Evolutionary conservation across 176 grass and related monocot species (phyloP), one percentile per base, ranked within the genome.

Genomic region (Chloris gayana): DNA sequence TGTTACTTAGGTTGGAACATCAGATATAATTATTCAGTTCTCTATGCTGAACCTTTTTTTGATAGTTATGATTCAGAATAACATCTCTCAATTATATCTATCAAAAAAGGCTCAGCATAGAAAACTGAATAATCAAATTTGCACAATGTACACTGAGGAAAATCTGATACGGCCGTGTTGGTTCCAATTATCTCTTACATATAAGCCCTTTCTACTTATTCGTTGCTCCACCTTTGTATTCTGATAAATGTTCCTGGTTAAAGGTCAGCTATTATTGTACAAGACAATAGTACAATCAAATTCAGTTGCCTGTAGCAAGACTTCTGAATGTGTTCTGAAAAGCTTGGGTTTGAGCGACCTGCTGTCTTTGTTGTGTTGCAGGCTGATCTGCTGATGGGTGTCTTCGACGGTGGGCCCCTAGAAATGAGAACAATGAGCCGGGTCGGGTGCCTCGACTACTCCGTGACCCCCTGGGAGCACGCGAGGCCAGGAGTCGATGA

Each of bases 361-460:
- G 32, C 4, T 64, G 14, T 14, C 14, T 31, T 38, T 63, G 30
- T 54, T 70, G 17, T 60, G 39, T 70, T 38, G 65, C 75, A 91
- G 92, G 75, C 73, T 59, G 71, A 89, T 79, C 31, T 79, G 38
- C 65, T 94, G 56, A 80, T 94, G 80, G 89, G 91, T 37, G 64
- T 94, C 63, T 97, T 97, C 77, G 88, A 88, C n/a, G 95, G 91
- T 24, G 85, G 85, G 0, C 18, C 64, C 39, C 37, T 92, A 60
- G 95, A 94, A 85, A 85, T 38, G 17, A 79, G 79, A 44, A 89
- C 93, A 14, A 97, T 92, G 89, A 77, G 35, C 75, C 76, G 19
- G 22, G 92, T 89, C 21, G 91, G 95, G 6, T 97, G 89, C 93
- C 74, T 97, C 22, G 85, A 94, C 72, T 92, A 94, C 60, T 73